Evolutionary conservation across 139 green algal species (phyloP), one percentile per base, ranked within the genome.

Genomic region (Chlamydomonas sp.): DNA sequence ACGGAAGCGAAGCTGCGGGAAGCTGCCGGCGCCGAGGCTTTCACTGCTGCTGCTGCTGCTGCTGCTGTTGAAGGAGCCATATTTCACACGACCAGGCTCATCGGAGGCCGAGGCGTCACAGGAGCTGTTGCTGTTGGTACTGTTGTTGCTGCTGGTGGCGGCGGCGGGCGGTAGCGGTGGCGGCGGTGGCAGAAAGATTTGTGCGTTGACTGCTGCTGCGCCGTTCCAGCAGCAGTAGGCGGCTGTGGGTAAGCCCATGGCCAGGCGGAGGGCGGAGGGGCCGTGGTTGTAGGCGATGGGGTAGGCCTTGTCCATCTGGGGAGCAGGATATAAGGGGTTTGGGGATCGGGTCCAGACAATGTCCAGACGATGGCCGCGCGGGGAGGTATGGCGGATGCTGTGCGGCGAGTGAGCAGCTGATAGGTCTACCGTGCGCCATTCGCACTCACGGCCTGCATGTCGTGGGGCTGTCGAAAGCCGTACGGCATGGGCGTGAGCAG

Each of bases 201-300:
- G 84, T 9, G 94, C 90, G 78, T 85, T 79, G 61, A 96, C 79
- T 49, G 92, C 80, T 1, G 86, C 91, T 3, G 95, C 78, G 18
- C 94, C 94, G 83, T 96, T 96, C 94, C 94, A 96, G 91, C 94
- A 96, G 91, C 94, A 95, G 58, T 87, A 77, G 49, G 88, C 92
- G 20, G 92, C 89, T 57, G 93, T 80, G 8, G 94, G 93, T n/a
- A 92, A 80, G 4, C 94, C 94, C 18, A 72, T 80, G 9, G 78
- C 60, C 14, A 95, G 78, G 79, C 88, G 77, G 60, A 72, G 73
- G 6, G 57, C 31, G 61, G 77, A 84, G 71, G 79, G 74, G 49
- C n/a, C 58, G 83, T 93, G 74, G 62, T 61, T 5, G 66, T 14
- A 3, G 20, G 79, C 79, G 7, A 85, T 3, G 9, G 79, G 79